Conservation (phyloP, 192 early-diverging fungal species). For the Mortierella antarctica region DNA sequence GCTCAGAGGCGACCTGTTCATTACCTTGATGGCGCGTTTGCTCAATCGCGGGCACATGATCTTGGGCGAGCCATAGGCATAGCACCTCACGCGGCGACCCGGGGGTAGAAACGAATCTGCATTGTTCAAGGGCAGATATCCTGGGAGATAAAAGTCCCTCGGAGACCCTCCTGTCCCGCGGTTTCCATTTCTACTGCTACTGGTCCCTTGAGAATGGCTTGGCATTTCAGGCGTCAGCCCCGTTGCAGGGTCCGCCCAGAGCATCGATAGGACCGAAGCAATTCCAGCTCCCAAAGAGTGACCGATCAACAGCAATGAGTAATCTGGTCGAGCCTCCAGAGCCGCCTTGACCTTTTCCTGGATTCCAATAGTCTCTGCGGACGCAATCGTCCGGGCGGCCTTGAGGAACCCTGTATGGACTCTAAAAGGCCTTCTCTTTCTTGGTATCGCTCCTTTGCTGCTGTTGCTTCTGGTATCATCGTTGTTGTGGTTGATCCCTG, state of each 20-base stretch:
- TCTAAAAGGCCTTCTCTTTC: slow-evolving; percentile 40
- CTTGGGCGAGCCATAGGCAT: slow-evolving; percentile 58
- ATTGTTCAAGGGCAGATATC: slow-evolving; percentile 18
- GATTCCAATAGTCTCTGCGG: slow-evolving; percentile 51
- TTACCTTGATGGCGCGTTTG: slow-evolving; percentile 52
- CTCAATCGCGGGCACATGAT: slow-evolving; percentile 58
- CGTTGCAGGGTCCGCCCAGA: slow-evolving; percentile 56
- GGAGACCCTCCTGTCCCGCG: neutral
- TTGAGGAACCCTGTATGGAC: slow-evolving; percentile 60
- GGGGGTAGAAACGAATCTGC: slow-evolving; percentile 52
- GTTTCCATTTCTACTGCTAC: neutral
- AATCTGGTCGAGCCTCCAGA: slow-evolving; percentile 52
- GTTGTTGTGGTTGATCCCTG: neutral
- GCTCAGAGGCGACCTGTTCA: neutral
- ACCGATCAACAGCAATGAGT: slow-evolving; percentile 58
- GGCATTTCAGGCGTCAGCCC: slow-evolving; percentile 52
- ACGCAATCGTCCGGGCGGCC: slow-evolving; percentile 54
- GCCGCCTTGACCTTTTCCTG: slow-evolving; percentile 57
- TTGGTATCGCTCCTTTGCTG: neutral
- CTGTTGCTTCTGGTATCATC: neutral
- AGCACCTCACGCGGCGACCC: slow-evolving; percentile 56
- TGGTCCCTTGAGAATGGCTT: neutral
- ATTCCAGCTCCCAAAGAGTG: slow-evolving; percentile 66
- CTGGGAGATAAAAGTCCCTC: slow-evolving; percentile 22
- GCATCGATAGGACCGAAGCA: slow-evolving; percentile 55